Conservation (phyloP, 129 eudicot genomes). For the Lactuca sativa region DNA sequence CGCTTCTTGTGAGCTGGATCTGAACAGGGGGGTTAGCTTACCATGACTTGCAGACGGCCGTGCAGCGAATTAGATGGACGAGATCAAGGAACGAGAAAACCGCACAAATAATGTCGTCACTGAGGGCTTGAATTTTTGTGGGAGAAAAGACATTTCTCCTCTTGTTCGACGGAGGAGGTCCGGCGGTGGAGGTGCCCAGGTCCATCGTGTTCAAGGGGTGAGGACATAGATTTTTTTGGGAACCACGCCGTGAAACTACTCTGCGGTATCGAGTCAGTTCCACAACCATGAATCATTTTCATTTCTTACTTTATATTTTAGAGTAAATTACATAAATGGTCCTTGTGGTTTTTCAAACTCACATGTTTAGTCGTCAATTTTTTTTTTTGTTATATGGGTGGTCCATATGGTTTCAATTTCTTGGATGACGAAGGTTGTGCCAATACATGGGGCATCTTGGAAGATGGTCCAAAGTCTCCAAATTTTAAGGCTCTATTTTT, state of each 20-base stretch:
- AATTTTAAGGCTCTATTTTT: no score
- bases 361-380: no score
- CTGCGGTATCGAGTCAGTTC: background rate
- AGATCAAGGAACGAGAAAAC: conserved; percentile 73
- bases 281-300: background rate
- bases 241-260: background rate
- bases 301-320: no score
- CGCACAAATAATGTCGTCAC: conserved; percentile 45
- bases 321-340: no score
- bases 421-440: no score
- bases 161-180: conserved; percentile 40
- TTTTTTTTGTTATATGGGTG: no score
- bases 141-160: conserved; percentile 15
- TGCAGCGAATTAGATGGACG: conserved; percentile 65
- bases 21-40: conserved; percentile 13
- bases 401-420: no score
- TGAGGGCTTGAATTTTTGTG: conserved; percentile 46
- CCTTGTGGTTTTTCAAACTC: no score
- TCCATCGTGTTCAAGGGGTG: conserved; percentile 30
- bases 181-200: conserved; percentile 30
- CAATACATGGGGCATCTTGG: no score
- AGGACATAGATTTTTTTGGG: background rate
- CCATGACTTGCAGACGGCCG: conserved; percentile 90
- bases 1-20: background rate
- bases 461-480: no score